A percentile compares a stretch with the other conserved stretches of the same genome.
Conservation (phyloP, 148 eudicot genomes). For the Rhododendron simsii region DNA sequence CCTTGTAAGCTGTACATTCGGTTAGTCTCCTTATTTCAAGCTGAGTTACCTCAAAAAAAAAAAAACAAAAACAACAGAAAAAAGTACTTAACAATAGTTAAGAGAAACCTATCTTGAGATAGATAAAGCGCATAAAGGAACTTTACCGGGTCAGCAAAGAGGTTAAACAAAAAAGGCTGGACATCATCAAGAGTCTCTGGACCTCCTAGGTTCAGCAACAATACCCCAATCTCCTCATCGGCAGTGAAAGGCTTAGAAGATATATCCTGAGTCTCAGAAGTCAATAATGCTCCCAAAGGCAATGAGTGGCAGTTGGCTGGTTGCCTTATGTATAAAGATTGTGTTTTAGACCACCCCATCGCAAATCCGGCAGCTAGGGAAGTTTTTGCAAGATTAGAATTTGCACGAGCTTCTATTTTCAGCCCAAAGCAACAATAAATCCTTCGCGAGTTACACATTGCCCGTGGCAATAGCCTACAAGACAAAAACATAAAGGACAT, state of each 20-base stretch:
- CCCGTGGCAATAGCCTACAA: constrained; percentile 51
- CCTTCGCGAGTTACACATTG: constrained; percentile 34
- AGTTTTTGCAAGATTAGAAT: constrained; percentile 29
- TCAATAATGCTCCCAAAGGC: constrained; percentile 49
- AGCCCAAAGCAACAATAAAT: constrained; percentile 32
- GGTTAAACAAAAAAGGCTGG: constrained; percentile 95
- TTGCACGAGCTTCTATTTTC: constrained; percentile 36
- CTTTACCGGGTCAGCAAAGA: constrained; percentile 95
- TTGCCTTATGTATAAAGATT: constrained; percentile 19
- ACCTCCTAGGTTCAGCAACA: constrained; percentile 96
- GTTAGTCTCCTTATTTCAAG: too few species aligned
- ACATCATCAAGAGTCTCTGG: constrained; percentile 98
- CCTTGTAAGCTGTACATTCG: too few species aligned
- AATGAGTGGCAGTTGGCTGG: constrained; percentile 26
- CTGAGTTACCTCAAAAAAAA: too few species aligned
- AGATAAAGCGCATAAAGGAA: constrained; percentile 1
- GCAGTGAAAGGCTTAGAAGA: constrained; percentile 33
- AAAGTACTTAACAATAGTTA: neutral
- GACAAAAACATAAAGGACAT: constrained; percentile 8
- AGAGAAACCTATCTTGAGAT: neutral
- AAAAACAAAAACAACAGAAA: neutral
- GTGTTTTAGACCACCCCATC: constrained; percentile 36
- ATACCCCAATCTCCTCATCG: constrained; percentile 77
- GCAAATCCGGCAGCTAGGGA: constrained; percentile 28
- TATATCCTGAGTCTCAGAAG: constrained; percentile 43